phyloP scores from a whole-genome alignment of 768 basidiomycete species.

The Wakefieldia striispora region DNA sequence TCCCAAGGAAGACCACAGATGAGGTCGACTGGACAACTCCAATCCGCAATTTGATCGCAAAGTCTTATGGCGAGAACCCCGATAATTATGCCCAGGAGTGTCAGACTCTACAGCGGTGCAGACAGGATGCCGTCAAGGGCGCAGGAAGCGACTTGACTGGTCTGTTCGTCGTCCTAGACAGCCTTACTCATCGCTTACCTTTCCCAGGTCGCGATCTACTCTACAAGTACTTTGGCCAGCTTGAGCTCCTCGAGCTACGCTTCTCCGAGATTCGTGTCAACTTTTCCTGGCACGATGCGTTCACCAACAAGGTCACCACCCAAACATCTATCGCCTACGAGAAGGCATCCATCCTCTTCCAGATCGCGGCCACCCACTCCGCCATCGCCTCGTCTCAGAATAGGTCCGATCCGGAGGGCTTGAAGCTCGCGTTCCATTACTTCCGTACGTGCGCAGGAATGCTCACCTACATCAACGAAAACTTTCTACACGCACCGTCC shows the following conservation, averaged over 20 bases:
- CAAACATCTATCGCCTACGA: constrained; percentile 98
- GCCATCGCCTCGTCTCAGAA: constrained; percentile 85
- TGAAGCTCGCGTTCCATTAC: constrained; percentile 92
- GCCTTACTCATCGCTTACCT: neutral
- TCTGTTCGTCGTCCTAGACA: constrained; percentile 32
- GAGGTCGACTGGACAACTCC: constrained; percentile 96
- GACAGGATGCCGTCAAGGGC: constrained; percentile 94
- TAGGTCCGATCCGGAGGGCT: constrained; percentile 84
- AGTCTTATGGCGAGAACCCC: constrained; percentile 92
- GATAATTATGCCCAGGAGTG: constrained; percentile 86
- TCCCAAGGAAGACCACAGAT: constrained; percentile 92
- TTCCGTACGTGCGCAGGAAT: constrained; percentile 90
- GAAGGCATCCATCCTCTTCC: constrained; percentile 96
- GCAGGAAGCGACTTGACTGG: constrained; percentile 97
- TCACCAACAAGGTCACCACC: constrained; percentile 88
- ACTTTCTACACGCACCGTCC: constrained; percentile 96
- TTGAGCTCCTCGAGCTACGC: constrained; percentile 93
- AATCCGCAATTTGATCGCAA: constrained; percentile 80
- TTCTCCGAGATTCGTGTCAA: constrained; percentile 96
- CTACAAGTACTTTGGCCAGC: constrained; percentile 99
- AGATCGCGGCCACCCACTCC: constrained; percentile 92
- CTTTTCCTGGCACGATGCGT: constrained; percentile 97
- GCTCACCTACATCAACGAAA: constrained; percentile 99
- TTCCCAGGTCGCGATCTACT: constrained; percentile 79
- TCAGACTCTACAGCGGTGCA: constrained; percentile 79